Base-by-base conservation (phyloP, 495 filamentous ascomycete genomes). In the Usnea hakonensis region DNA sequence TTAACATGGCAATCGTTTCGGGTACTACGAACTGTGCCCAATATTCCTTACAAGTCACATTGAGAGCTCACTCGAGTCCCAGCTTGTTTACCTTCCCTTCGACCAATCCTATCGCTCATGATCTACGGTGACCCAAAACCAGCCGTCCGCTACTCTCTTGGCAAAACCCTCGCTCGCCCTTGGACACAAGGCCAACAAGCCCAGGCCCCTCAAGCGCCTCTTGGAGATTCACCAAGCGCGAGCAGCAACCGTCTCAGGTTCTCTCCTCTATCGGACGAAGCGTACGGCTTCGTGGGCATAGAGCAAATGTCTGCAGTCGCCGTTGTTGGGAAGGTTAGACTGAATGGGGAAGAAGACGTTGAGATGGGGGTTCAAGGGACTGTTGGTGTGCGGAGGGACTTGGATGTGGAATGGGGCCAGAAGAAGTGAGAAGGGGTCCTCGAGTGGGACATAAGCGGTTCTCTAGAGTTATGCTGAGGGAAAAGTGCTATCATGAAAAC, bases 1-100 rank as follows among this genome's bases (percentile, higher is more conserved):
- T 13, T 11, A 63, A 63, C 13, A 63, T 58, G 50, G 60, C 60
- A 40, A 63, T 63, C 60, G 52, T 63, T 5, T 17, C 60, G 2
- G 60, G 60, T 63, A 26, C 9, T 35, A 33, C 6, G 11, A 7
- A 5, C 16, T 44, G 3, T 30, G 0, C 50, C n/a, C n/a, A n/a
- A n/a, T n/a, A n/a, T n/a, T 2, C 4, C 5, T 16, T 7, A 30
- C 55, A 26, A 16, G 10, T 21, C 5, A 10, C 11, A 5, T n/a
- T n/a, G n/a, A n/a, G 11, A 33, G 48, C 33, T 28, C 38, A 36
- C 13, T 21, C 37, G 10, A 2, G 5, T 30, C 52, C 35, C 21
- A 61, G 60, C 60, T 38, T 63, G 60, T 43, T 54, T 63, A 0
- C 60, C 60, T 16, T 57, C 37, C 19, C 60, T 58, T 6, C 50